A percentile compares a stretch with the other conserved stretches of the same genome.
Conservation (phyloP, 1,139 yeast genomes). For the Blastobotrys ciferrii region DNA sequence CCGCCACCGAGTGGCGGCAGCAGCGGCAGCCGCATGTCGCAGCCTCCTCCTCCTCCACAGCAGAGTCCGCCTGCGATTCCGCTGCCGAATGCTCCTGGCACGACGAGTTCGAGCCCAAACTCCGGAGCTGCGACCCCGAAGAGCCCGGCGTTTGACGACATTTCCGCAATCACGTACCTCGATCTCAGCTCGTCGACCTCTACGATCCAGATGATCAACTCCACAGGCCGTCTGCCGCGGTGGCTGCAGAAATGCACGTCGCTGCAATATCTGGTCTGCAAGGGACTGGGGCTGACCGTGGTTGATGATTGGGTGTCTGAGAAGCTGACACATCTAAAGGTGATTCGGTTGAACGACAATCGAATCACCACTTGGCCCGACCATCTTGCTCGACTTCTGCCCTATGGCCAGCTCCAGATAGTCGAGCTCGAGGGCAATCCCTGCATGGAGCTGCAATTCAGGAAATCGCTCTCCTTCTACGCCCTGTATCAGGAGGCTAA, state of each 20-base stretch:
- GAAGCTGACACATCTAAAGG: constrained; percentile 26
- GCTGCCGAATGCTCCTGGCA: neutral
- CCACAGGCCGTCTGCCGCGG: constrained; percentile 33
- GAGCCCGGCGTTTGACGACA: constrained; percentile 14
- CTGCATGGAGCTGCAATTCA: constrained; percentile 28
- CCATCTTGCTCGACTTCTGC: constrained; percentile 28
- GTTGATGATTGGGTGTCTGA: constrained; percentile 35
- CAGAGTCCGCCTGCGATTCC: neutral
- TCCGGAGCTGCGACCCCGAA: constrained; percentile 4
- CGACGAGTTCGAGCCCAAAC: neutral
- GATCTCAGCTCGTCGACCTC: constrained; percentile 27
- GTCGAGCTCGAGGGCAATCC: constrained; percentile 37
- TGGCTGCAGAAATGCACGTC: constrained; percentile 31
- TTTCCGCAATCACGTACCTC: constrained; percentile 24
- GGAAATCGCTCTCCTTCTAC: constrained; percentile 23
- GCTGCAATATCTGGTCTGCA: constrained; percentile 30
- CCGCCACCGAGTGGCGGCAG: constrained; percentile 10
- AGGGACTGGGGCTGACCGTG: constrained; percentile 27
- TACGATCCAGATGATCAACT: constrained; percentile 22
- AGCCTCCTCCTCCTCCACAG: constrained; percentile 1
- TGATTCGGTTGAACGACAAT: constrained; percentile 30
- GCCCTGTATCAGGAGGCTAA: constrained; percentile 23
- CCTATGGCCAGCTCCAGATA: constrained; percentile 27
- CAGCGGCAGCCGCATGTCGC: constrained; percentile 2
- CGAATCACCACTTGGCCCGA: constrained; percentile 35